Percentiles rank a stretch among this genome's conserved stretches.
These are phyloP conservation scores for Aspergillus tubingensis DNA, from an alignment of 2,329 filamentous ascomycete genomes.

Conservation along the genomic window DNA sequence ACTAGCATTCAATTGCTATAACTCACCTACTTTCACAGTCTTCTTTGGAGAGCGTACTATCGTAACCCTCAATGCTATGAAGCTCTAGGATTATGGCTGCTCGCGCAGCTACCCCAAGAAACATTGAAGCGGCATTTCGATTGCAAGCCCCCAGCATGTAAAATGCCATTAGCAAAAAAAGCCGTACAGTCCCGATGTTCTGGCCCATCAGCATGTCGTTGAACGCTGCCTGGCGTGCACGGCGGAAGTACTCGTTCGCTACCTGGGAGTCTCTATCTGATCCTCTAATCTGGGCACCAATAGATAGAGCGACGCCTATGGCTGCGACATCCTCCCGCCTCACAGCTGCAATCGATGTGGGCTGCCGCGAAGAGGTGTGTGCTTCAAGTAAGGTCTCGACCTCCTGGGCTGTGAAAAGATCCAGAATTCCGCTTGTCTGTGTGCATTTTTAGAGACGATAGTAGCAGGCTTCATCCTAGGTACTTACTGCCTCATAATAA, in stretches of 20 bases:
- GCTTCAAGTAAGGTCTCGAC: background rate
- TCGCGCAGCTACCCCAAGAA: slow-evolving; percentile 4
- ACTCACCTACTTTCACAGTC: too few species aligned
- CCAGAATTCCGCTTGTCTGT: background rate
- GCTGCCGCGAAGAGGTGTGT: too few species aligned
- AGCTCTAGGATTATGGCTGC: slow-evolving; percentile 9
- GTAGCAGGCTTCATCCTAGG: too few species aligned
- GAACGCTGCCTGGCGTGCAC: background rate
- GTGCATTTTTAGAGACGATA: background rate
- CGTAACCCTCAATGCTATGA: background rate
- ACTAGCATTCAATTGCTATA: too few species aligned
- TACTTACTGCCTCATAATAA: background rate
- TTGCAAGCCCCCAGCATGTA: slow-evolving; percentile 14
- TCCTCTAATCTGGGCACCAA: slow-evolving; percentile 2
- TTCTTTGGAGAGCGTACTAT: too few species aligned
- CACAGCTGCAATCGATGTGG: background rate
- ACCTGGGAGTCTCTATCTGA: background rate
- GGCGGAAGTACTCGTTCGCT: background rate
- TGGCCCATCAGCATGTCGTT: slow-evolving; percentile 1
- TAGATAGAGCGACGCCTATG: slow-evolving; percentile 1
- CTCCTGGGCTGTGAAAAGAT: background rate
- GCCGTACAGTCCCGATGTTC: background rate
- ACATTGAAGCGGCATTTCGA: slow-evolving; percentile 13
- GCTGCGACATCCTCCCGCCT: background rate
- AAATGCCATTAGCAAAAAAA: slow-evolving; percentile 11